phyloP scores from a whole-genome alignment of 495 filamentous ascomycete species.

The Lasiosphaeris hirsuta region DNA sequence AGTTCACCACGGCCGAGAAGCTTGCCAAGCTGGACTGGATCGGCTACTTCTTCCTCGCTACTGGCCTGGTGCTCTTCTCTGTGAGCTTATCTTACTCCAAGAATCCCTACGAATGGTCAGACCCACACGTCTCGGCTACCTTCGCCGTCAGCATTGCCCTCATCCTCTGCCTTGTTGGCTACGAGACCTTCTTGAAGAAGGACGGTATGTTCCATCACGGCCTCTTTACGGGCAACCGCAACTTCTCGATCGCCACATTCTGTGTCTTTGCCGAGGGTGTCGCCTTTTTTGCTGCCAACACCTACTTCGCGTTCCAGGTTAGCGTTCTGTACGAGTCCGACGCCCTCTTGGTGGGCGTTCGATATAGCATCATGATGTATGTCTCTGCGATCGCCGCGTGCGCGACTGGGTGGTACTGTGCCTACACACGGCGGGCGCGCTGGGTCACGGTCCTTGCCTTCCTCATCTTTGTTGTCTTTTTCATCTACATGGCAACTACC shows the following conservation, averaged over 20 bases:
- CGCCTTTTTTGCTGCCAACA: constrained; percentile 36
- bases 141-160: constrained; percentile 29
- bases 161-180: constrained; percentile 18
- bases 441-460: constrained; percentile 25
- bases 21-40: constrained; percentile 34
- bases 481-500: constrained; percentile 29
- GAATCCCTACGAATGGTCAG: constrained; percentile 33
- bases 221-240: constrained; percentile 27
- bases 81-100: constrained; percentile 33
- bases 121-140: constrained; percentile 28
- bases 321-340: constrained; percentile 30
- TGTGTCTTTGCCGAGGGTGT: constrained; percentile 34
- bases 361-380: constrained; percentile 30
- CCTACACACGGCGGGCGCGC: constrained; percentile 24
- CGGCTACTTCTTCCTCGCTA: constrained; percentile 29
- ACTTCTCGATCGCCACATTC: constrained; percentile 29
- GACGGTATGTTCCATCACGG: constrained; percentile 39
- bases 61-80: constrained; percentile 31
- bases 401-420: constrained; percentile 23
- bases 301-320: constrained; percentile 36
- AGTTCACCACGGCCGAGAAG: constrained; percentile 25
- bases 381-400: constrained; percentile 17
- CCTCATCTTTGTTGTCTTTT: constrained; percentile 26
- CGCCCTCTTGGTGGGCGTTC: constrained; percentile 18
- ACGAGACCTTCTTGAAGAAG: constrained; percentile 32